phyloP scores from a whole-genome alignment of 805 yeast species.

The Nakazawaea ernobii region DNA sequence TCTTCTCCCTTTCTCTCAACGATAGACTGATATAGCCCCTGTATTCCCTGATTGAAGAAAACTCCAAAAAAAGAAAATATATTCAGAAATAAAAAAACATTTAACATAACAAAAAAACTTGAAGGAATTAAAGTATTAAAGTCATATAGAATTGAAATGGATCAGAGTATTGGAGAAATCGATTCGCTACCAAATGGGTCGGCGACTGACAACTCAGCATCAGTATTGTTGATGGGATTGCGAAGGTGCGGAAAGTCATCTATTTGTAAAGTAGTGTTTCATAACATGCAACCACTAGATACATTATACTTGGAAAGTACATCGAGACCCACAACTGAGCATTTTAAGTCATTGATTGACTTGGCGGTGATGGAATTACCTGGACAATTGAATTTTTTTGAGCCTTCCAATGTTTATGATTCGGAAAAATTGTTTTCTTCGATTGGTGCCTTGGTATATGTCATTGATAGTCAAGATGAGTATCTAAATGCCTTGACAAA shows the following conservation, averaged over 20 bases:
- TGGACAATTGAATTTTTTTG: constrained; percentile 86
- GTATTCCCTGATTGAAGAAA: too few relatives aligned
- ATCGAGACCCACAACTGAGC: constrained; percentile 80
- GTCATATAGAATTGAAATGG: neutral
- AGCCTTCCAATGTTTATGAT: constrained; percentile 62
- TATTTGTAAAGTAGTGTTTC: constrained; percentile 92
- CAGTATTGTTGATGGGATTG: constrained; percentile 82
- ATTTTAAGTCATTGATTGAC: constrained; percentile 77
- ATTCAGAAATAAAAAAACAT: neutral
- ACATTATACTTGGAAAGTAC: constrained; percentile 89
- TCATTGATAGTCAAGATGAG: constrained; percentile 94
- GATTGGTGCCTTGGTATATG: constrained; percentile 89
- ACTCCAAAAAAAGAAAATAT: neutral
- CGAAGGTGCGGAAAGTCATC: constrained; percentile 91
- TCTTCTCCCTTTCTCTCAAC: too few relatives aligned
- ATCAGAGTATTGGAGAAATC: neutral
- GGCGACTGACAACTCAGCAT: constrained; percentile 63
- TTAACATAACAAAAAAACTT: neutral
- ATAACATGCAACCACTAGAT: constrained; percentile 93
- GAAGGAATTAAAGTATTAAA: neutral
- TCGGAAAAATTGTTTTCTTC: constrained; percentile 70
- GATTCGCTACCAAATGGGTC: constrained; percentile 1
- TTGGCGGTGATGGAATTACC: constrained; percentile 91
- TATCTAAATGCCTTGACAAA: constrained; percentile 88
- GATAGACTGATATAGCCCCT: too few relatives aligned